These are phyloP conservation scores for Geotrichum ghanense DNA, from an alignment of 805 yeast species.

Conservation along the genomic window DNA sequence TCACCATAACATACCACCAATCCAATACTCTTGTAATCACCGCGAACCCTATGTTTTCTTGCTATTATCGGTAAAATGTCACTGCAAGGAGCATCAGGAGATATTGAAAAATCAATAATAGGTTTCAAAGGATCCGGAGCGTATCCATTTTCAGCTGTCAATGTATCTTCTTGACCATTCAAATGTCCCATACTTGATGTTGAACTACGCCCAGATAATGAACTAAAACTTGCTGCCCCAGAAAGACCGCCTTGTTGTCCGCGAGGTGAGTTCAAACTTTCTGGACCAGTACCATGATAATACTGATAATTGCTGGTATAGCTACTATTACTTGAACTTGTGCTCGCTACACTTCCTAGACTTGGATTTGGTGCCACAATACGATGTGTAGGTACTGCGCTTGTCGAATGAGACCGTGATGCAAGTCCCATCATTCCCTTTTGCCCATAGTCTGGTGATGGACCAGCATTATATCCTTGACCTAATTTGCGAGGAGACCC, in stretches of 20 bases:
- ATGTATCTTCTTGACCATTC: not conserved
- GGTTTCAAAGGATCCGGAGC: constrained; percentile 28
- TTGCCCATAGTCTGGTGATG: not conserved
- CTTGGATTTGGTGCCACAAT: not conserved
- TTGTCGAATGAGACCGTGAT: not conserved
- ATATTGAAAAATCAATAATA: constrained; percentile 69
- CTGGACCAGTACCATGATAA: not conserved
- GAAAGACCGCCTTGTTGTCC: not conserved
- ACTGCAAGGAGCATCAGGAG: constrained; percentile 84
- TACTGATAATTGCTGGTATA: not conserved
- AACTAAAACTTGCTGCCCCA: not conserved
- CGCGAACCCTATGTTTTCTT: constrained; percentile 68
- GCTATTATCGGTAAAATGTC: constrained; percentile 80
- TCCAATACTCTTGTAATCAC: constrained; percentile 83
- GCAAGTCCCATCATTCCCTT: not conserved
- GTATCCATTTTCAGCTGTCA: not conserved
- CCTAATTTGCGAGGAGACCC: not conserved
- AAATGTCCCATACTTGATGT: not conserved
- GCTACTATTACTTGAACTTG: not conserved
- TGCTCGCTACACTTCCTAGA: not conserved
- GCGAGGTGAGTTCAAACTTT: not conserved
- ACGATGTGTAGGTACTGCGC: not conserved
- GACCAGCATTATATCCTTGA: not conserved
- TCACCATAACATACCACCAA: constrained; percentile 85
- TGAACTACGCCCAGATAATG: not conserved